Base-by-base conservation (phyloP, 176 grass and related monocot species). In the Chrysopogon serrulatus region DNA sequence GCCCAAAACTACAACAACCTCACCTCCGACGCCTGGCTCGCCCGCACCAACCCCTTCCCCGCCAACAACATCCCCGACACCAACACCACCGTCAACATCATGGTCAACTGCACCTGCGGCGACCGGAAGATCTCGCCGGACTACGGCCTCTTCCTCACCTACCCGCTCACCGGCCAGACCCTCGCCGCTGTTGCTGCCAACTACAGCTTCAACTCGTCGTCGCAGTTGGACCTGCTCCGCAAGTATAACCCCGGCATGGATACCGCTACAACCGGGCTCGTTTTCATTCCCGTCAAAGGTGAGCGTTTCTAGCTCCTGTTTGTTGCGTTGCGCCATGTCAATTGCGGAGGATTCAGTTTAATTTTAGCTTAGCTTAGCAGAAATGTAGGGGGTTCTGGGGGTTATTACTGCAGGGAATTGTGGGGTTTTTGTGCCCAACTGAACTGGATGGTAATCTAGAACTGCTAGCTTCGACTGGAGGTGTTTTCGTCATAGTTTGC, bases 31-130 rank as follows among this genome's bases (percentile, higher is more conserved):
- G 71, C 1, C 40, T 92, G 87, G 86, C 89, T 99, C 8, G 16
- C 12, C 12, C 21, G 18, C 15, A 79, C 83, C 31, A 99, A 99
- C 86, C 17, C 5, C 14, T 99, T 76, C 68, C 68, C 78, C 19
- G 0, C 65, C 8, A 83, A 11, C 78, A 92, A 90, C 53, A 83
- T 96, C 79, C 89, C 89, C 35, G 11, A 5, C 69, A 36, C 37
- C 61, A 67, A 0, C 48, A 27, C 27, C 41, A 76, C 18, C 1
- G 31, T 99, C 7, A 90, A 88, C 69, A 86, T 84, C 80, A 90
- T 43, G 17, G 83, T 99, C 77, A 99, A 99, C 72, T 99, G 96
- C 73, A 84, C 93, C 18, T 99, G 96, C 39, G 96, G 91, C 15
- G 71, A 99, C 81, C 4, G 0, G 0, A 31, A 0, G 0, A 56